Conservation (phyloP, 2,329 filamentous ascomycete genomes). For the Alternaria burnsii region DNA sequence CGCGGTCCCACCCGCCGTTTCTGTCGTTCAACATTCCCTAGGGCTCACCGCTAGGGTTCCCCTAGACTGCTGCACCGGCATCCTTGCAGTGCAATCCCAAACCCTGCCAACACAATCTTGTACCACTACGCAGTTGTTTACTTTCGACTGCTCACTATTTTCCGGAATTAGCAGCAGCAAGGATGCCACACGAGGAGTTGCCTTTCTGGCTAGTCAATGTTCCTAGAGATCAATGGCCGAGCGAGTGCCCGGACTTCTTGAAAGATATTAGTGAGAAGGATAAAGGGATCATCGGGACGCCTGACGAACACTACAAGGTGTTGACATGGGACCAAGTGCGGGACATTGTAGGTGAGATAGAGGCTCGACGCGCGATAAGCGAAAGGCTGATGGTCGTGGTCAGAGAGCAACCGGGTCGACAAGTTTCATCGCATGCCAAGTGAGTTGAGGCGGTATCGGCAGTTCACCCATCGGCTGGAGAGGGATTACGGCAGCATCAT, state of each 20-base stretch:
- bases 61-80: slow-evolving; percentile 11
- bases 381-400: slow-evolving; percentile 11
- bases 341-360: slow-evolving; percentile 58
- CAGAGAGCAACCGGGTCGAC: slow-evolving; percentile 73
- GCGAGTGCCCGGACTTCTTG: slow-evolving; percentile 77
- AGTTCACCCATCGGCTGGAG: slow-evolving; percentile 71
- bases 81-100: slow-evolving; percentile 19
- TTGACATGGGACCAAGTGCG: slow-evolving; percentile 76
- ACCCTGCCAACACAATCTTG: slow-evolving; percentile 13
- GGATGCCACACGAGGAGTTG: slow-evolving; percentile 33
- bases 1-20: slow-evolving; percentile 23
- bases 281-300: slow-evolving; percentile 72
- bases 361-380: slow-evolving; percentile 2
- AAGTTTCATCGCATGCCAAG: slow-evolving; percentile 79
- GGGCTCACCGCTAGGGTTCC: slow-evolving; percentile 11
- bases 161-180: slow-evolving; percentile 2
- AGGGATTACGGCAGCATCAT: slow-evolving; percentile 77
- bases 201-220: slow-evolving; percentile 90
- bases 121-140: not conserved
- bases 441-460: slow-evolving; percentile 78
- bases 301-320: slow-evolving; percentile 69
- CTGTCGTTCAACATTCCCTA: slow-evolving; percentile 15
- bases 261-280: slow-evolving; percentile 72
- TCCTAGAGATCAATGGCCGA: slow-evolving; percentile 66
- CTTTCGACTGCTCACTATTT: not conserved